These are phyloP conservation scores for Candida pini DNA, from an alignment of 805 yeast species.

Conservation along the genomic window DNA sequence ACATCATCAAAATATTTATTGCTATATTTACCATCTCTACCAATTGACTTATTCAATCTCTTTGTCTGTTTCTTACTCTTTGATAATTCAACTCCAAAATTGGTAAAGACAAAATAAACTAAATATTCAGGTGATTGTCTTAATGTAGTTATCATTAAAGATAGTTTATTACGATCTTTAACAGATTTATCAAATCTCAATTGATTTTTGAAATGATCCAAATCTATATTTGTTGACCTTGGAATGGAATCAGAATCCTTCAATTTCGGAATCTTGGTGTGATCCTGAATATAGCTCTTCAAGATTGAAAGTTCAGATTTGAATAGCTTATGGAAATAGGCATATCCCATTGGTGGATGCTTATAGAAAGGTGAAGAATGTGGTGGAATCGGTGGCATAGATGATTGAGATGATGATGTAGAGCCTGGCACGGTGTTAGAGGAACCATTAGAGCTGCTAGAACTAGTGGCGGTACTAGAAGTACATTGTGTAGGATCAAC, in stretches of 20 bases:
- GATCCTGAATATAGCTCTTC: not conserved
- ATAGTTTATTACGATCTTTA: too few relatives aligned
- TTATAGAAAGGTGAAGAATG: too few relatives aligned
- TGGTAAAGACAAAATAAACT: conserved; percentile 4
- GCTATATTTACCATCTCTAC: too few relatives aligned
- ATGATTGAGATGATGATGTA: too few relatives aligned
- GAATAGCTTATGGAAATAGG: conserved; percentile 16
- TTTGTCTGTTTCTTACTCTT: not conserved
- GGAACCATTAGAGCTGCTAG: too few relatives aligned
- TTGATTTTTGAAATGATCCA: not conserved
- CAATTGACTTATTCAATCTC: not conserved
- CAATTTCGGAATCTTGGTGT: not conserved
- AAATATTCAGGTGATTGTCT: conserved; percentile 3
- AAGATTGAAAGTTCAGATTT: conserved; percentile 14
- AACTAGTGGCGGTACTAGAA: too few relatives aligned
- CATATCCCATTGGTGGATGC: conserved; percentile 21
- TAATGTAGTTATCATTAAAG: not conserved
- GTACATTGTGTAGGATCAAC: too few relatives aligned
- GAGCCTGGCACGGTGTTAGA: too few relatives aligned
- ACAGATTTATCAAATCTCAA: too few relatives aligned
- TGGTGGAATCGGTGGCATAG: too few relatives aligned
- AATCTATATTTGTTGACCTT: not conserved
- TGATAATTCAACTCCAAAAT: conserved; percentile 3
- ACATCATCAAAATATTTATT: too few relatives aligned
- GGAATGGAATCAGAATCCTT: not conserved